Evolutionary conservation across 2,329 filamentous ascomycete genomes (phyloP).

Genomic region (Ustulina deusta): DNA sequence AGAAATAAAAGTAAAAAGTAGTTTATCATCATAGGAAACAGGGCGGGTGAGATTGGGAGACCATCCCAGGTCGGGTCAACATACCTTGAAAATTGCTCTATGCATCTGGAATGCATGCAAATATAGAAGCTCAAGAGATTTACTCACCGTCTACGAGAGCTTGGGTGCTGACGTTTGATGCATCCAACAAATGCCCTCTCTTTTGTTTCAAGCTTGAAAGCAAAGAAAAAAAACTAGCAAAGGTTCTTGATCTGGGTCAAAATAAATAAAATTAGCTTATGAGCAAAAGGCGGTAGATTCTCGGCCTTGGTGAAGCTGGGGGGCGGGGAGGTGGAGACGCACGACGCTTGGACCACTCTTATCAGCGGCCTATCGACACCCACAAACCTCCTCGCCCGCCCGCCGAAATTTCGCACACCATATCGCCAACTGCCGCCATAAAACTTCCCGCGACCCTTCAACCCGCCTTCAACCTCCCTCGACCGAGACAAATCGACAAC

Average conservation of each 20-base stretch:
- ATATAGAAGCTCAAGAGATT: background rate
- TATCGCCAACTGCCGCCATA: constrained; percentile 40
- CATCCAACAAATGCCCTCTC: background rate
- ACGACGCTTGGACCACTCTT: constrained; percentile 40
- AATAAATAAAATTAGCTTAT: constrained; percentile 31
- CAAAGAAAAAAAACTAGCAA: background rate
- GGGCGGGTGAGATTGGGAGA: constrained; percentile 36
- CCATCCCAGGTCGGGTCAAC: constrained; percentile 42
- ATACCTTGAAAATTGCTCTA: constrained; percentile 51
- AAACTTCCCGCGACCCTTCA: constrained; percentile 39
- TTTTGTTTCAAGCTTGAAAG: constrained; percentile 1
- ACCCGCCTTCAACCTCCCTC: constrained; percentile 16
- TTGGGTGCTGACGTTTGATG: background rate
- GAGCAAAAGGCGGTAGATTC: constrained; percentile 31
- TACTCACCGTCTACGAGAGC: background rate
- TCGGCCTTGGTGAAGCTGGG: constrained; percentile 28
- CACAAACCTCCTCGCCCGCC: constrained; percentile 42
- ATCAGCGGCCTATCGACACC: constrained; percentile 37
- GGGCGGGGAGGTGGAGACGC: background rate
- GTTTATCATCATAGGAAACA: constrained; percentile 76
- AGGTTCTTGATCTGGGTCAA: background rate
- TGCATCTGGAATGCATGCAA: background rate
- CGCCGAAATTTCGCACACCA: constrained; percentile 39
- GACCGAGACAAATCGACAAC: constrained; percentile 47
- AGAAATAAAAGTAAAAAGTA: constrained; percentile 76